Base-by-base conservation (phyloP, 2,329 filamentous ascomycete species). In the Sphaerulina populicola region DNA sequence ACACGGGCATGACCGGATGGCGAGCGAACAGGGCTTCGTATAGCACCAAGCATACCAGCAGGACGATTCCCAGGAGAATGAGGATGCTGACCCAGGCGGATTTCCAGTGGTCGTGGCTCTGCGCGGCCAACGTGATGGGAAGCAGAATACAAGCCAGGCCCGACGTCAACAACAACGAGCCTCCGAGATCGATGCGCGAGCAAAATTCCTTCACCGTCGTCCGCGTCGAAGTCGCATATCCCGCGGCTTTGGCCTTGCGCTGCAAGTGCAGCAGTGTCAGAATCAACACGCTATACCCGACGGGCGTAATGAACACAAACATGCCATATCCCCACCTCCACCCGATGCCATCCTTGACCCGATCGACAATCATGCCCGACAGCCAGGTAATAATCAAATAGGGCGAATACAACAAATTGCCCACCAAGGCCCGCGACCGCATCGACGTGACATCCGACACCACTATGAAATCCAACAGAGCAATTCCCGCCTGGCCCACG, bases 121-220 rank as follows among this genome's bases (percentile, higher is more conserved):
- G 70, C 0, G 71, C 66, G 0, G 73, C 72, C 2, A 78, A 57
- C 0, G 72, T 73, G 35, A 77, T 64, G 0, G 75, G 75, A 1
- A 77, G 62, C n/a, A 77, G 64, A 1, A 77, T 53, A 52, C 75
- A 61, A 0, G 72, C 69, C 51, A 77, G 74, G 0, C 75, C 76
- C 30, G 69, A 71, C 15, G 69, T 71, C 31, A 79, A 70, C 1
- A 79, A 64, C 12, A 74, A 43, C 2, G 73, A 64, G 2, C 77
- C 77, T 12, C 68, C 68, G 9, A 55, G 43, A 41, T 59, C 57
- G n/a, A 55, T 53, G 12, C 49, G 52, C 11, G 66, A 69, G 55
- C 63, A 70, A 54, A 72, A 72, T 11, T 68, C 59, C 43, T 60
- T 61, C 7, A 66, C 2, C 1, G 57, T 57, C 44, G 62, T 57